Evolutionary conservation across 2,329 filamentous ascomycete genomes (phyloP).

Genomic region (Fusarium duplospermum): DNA sequence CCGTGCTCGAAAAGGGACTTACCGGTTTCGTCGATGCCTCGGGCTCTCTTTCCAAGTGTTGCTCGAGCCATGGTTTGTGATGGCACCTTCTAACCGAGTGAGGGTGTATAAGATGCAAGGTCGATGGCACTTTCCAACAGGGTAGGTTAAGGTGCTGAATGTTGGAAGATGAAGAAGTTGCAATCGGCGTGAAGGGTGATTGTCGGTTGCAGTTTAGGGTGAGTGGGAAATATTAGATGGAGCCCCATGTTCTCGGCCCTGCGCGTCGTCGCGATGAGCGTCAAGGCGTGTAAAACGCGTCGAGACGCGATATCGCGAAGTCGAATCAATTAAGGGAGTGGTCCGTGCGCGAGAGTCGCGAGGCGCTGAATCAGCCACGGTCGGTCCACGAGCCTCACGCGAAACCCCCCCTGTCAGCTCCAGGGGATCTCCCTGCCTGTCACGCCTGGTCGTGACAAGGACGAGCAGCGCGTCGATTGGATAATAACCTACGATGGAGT

Average conservation of each 20-base stretch:
- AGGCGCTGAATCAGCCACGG: constrained; percentile 28
- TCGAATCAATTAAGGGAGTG: constrained; percentile 45
- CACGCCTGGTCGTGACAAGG: constrained; percentile 3
- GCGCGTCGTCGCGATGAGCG: constrained; percentile 36
- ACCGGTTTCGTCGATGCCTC: constrained; percentile 46
- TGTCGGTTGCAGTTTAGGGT: constrained; percentile 34
- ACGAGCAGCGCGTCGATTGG: constrained; percentile 28
- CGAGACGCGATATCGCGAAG: constrained; percentile 46
- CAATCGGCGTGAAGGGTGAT: constrained; percentile 21
- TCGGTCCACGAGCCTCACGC: constrained; percentile 15
- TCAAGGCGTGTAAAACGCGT: constrained; percentile 46
- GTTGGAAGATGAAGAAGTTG: constrained; percentile 31
- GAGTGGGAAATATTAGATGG: constrained; percentile 33
- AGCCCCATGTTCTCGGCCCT: constrained; percentile 24
- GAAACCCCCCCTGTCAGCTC: constrained; percentile 1
- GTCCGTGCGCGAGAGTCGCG: constrained; percentile 39
- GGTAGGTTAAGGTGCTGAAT: constrained; percentile 28
- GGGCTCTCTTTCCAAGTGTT: constrained; percentile 51
- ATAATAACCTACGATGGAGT: constrained; percentile 5
- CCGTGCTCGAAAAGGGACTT: constrained; percentile 32
- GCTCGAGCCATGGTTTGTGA: constrained; percentile 45
- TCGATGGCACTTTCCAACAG: constrained; percentile 38
- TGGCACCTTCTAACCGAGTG: constrained; percentile 27
- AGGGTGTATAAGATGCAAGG: constrained; percentile 14
- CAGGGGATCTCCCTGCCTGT: neutral